Evolutionary conservation across 495 filamentous ascomycete species (phyloP), one percentile per base, ranked within the genome.

Genomic region (Oidiodendron maius): DNA sequence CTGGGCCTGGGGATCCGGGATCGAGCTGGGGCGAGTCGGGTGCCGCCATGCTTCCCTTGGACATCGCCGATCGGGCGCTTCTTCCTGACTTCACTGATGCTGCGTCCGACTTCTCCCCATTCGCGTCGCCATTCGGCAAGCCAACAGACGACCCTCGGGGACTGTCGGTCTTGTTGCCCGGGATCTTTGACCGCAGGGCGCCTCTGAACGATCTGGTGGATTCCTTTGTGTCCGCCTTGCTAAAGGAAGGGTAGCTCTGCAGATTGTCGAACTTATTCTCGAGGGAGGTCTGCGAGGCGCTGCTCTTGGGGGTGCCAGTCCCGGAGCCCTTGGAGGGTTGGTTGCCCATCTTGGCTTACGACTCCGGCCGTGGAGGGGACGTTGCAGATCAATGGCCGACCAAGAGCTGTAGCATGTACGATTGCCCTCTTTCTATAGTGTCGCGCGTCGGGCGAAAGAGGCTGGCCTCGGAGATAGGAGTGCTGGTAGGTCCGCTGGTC

Each of bases 201-300:
- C 50, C 50, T 28, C 75, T 93, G 59, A 97, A 78, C 1, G 93
- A 97, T 40, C 91, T 84, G 17, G 86, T 74, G 9, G 93, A 97
- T 55, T 96, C 94, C 66, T 90, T 90, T 32, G 93, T 98, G 64
- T 98, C 93, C 18, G 91, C 87, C 61, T 87, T 88, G 63, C 84
- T 86, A 65, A 98, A 90, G 18, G 93, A 95, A 28, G 91, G 88
- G 67, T 89, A 93, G 21, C 86, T 84, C 64, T 86, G 83, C 46
- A 91, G 67, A 40, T 44, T 52, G n/a, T 56, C 46, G 12, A 18
- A 8, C 4, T 24, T 44, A 25, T 49, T 46, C 16, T 55, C 51
- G 12, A 59, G 30, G 43, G 61, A 39, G 63, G 63, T 51, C 43
- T 63, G 51, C 54, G 63, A 51, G 52, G 66, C 49, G 52, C 53